A percentile compares a stretch with the other conserved stretches of the same genome.
These are phyloP conservation scores for Paragyromitra xinjiangensis DNA, from an alignment of 495 filamentous ascomycete genomes.

Conservation along the genomic window DNA sequence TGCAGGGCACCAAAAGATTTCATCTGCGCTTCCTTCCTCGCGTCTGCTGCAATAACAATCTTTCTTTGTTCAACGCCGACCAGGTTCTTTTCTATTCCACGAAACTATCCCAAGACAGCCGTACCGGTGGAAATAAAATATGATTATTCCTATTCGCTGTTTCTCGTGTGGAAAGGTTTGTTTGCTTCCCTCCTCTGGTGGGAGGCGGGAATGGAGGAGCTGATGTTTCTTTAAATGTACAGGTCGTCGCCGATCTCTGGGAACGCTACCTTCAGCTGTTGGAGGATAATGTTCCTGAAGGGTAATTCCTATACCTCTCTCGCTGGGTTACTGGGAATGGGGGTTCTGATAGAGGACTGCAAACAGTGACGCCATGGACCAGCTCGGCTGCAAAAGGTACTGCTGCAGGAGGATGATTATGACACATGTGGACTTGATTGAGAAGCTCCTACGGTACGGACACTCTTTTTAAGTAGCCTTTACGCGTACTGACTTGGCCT, in stretches of 20 bases:
- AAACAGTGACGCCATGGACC: conserved; percentile 86
- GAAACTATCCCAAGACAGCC: background rate
- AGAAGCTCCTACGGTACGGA: conserved; percentile 92
- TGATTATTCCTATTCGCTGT: conserved; percentile 98
- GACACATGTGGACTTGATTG: conserved; percentile 99
- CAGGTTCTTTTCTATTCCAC: background rate
- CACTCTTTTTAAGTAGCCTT: background rate
- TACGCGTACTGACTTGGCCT: conserved; percentile 1
- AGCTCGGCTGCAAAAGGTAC: conserved; percentile 90
- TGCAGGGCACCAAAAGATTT: background rate
- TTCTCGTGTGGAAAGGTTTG: conserved; percentile 98
- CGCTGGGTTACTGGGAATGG: background rate
- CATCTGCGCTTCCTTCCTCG: background rate
- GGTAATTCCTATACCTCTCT: conserved; percentile 24
- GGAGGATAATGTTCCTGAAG: conserved; percentile 70
- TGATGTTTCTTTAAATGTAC: background rate
- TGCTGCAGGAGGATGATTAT: conserved; percentile 99
- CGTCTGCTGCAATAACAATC: background rate
- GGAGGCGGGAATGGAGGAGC: conserved; percentile 62
- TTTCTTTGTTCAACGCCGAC: background rate
- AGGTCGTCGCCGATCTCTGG: conserved; percentile 98
- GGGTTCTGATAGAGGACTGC: conserved; percentile 13
- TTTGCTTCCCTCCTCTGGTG: background rate
- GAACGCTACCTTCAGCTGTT: conserved; percentile 88
- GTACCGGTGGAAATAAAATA: conserved; percentile 60